Evolutionary conservation across 768 basidiomycete genomes (phyloP).

Genomic region (Vishniacozyma victoriae): DNA sequence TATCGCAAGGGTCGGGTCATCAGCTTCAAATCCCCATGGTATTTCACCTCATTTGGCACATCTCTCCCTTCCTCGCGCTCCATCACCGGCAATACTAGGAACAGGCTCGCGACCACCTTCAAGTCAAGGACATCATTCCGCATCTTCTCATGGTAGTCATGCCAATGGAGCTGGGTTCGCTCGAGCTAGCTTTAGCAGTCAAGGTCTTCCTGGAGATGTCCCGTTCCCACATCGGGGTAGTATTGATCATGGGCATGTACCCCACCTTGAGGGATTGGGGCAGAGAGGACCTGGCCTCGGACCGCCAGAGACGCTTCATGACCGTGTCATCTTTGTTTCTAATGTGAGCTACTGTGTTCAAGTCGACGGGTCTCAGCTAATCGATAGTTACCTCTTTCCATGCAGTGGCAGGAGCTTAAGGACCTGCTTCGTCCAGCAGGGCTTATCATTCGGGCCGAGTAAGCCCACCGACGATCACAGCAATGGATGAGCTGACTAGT

Average conservation of each 20-base stretch:
- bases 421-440: constrained; percentile 90
- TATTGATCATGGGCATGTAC: too few species aligned
- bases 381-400: constrained; percentile 42
- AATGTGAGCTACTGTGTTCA: constrained; percentile 20
- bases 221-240: too few species aligned
- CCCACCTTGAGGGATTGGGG: constrained; percentile 29
- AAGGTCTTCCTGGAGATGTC: too few species aligned
- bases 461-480: neutral
- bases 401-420: constrained; percentile 90
- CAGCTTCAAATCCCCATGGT: too few species aligned
- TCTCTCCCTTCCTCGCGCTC: neutral
- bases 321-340: constrained; percentile 35
- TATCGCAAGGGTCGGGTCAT: too few species aligned
- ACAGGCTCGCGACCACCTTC: constrained; percentile 6
- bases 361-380: neutral
- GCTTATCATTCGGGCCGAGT: constrained; percentile 70
- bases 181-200: too few species aligned
- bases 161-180: too few species aligned
- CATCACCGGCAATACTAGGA: constrained; percentile 1
- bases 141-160: constrained; percentile 3
- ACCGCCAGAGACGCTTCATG: constrained; percentile 31
- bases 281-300: constrained; percentile 28
- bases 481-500: neutral
- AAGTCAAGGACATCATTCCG: neutral
- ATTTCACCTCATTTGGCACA: constrained; percentile 7